Conservation (phyloP, 2,329 filamentous ascomycete genomes). For the Aspergillus fumigatiaffinis region DNA sequence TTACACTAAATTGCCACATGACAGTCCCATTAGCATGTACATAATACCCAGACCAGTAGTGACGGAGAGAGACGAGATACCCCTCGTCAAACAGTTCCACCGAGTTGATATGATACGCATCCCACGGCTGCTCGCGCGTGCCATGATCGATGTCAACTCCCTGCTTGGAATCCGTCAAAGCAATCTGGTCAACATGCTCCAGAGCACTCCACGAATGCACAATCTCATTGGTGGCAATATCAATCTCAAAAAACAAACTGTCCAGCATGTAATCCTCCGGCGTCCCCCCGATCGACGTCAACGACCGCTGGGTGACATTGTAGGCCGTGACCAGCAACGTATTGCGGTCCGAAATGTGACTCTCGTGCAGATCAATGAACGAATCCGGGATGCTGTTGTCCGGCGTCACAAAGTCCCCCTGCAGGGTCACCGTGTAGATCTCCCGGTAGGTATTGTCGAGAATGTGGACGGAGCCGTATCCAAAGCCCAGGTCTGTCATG, state of each 20-base stretch:
- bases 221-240: slow-evolving; percentile 32
- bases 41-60: slow-evolving; percentile 32
- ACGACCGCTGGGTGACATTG: slow-evolving; percentile 31
- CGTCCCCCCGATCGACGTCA: slow-evolving; percentile 28
- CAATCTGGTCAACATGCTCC: slow-evolving; percentile 30
- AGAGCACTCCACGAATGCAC: slow-evolving; percentile 32
- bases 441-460: slow-evolving; percentile 32
- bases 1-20: slow-evolving; percentile 25
- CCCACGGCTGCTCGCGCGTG: slow-evolving; percentile 26
- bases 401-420: slow-evolving; percentile 22
- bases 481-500: slow-evolving; percentile 24
- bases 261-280: slow-evolving; percentile 30
- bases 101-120: slow-evolving; percentile 36
- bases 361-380: slow-evolving; percentile 36
- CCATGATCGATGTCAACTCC: slow-evolving; percentile 14
- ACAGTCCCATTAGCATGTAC: slow-evolving; percentile 28
- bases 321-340: slow-evolving; percentile 34
- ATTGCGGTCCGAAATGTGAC: slow-evolving; percentile 28
- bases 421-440: slow-evolving; percentile 29
- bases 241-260: slow-evolving; percentile 33
- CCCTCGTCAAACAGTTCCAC: slow-evolving; percentile 29
- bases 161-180: slow-evolving; percentile 25
- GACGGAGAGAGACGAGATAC: slow-evolving; percentile 35
- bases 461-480: slow-evolving; percentile 29
- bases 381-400: slow-evolving; percentile 19